phyloP scores from a whole-genome alignment of 2,329 filamentous ascomycete species.

The Aspergillus niger region DNA sequence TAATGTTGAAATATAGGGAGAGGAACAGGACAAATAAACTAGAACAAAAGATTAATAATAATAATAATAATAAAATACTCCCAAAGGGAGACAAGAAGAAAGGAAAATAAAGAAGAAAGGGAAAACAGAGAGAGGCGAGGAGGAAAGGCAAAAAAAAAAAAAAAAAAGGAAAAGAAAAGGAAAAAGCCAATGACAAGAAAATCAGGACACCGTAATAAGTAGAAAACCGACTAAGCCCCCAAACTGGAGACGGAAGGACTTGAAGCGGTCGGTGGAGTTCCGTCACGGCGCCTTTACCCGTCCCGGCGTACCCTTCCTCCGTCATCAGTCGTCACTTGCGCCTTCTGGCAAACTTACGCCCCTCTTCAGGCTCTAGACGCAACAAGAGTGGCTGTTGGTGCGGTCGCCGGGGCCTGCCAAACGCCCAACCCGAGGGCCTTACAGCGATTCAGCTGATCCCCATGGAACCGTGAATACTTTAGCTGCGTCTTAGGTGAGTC shows the following conservation, averaged over 20 bases:
- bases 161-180: neutral
- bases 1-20: no score
- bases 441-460: constrained; percentile 36
- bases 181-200: neutral
- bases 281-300: constrained; percentile 32
- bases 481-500: constrained; percentile 31
- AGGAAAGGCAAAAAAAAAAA: neutral
- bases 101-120: neutral
- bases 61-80: neutral
- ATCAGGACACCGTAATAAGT: neutral
- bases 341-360: constrained; percentile 20
- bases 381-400: constrained; percentile 15
- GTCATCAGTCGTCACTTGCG: constrained; percentile 23
- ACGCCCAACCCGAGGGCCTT: constrained; percentile 25
- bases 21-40: neutral
- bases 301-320: constrained; percentile 26
- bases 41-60: no score
- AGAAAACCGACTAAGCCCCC: constrained; percentile 4
- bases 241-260: constrained; percentile 23
- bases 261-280: constrained; percentile 25
- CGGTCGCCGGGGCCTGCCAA: constrained; percentile 19
- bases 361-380: constrained; percentile 25
- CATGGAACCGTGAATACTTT: constrained; percentile 29
- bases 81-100: neutral
- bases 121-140: neutral